These are phyloP conservation scores for Strobilomyces confusus DNA, from an alignment of 768 basidiomycete species.

Conservation along the genomic window DNA sequence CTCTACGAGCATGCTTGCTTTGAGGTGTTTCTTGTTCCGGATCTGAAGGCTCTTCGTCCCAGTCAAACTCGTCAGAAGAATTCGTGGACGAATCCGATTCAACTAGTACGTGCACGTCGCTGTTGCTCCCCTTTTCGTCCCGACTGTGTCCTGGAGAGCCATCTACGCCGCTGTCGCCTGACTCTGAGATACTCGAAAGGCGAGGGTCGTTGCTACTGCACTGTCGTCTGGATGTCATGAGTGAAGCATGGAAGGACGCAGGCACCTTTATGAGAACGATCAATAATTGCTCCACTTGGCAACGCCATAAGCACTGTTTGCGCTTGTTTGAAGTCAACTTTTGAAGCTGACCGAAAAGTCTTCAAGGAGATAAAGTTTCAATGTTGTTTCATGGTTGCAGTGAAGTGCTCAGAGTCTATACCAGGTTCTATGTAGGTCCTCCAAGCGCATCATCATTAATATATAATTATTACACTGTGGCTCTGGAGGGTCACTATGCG, in stretches of 20 bases:
- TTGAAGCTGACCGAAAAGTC: too few relatives aligned
- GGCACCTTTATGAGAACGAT: neutral
- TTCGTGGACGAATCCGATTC: slow-evolving; percentile 47
- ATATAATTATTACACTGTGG: too few relatives aligned
- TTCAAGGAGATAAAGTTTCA: too few relatives aligned
- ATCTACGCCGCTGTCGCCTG: slow-evolving; percentile 3
- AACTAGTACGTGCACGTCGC: slow-evolving; percentile 7
- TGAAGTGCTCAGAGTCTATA: too few relatives aligned
- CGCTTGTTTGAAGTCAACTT: too few relatives aligned
- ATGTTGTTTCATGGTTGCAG: too few relatives aligned
- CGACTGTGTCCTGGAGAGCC: neutral
- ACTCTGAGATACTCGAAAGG: slow-evolving; percentile 5
- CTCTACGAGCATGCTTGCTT: slow-evolving; percentile 51
- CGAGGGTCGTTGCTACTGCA: slow-evolving; percentile 4
- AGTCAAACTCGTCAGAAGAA: slow-evolving; percentile 68
- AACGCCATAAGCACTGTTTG: neutral
- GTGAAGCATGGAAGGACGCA: slow-evolving; percentile 3
- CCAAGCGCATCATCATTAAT: too few relatives aligned
- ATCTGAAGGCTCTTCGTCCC: slow-evolving; percentile 51
- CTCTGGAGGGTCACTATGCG: too few relatives aligned
- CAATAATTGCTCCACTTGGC: slow-evolving; percentile 8
- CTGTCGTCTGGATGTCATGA: slow-evolving; percentile 16
- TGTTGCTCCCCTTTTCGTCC: slow-evolving; percentile 12
- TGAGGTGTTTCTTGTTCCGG: slow-evolving; percentile 29
- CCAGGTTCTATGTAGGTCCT: too few relatives aligned